Base-by-base conservation (phyloP, 202 grass and related monocot genomes). In the Setaria viridis region DNA sequence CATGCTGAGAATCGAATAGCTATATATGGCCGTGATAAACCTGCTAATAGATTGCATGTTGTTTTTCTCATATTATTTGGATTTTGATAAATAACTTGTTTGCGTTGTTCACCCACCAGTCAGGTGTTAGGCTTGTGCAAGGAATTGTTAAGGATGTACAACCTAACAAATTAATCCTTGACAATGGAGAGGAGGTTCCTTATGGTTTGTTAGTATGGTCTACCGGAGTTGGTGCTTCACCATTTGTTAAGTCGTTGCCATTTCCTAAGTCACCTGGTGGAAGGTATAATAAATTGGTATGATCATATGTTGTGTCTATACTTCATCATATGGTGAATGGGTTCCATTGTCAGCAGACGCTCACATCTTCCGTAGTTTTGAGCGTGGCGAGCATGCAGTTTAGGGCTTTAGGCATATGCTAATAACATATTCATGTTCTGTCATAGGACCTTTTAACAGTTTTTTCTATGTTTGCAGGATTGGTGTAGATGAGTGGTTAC, bases 151-250 rank as follows among this genome's bases (percentile, higher is more conserved):
- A 98, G 71, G 93, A 94, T 74, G 95, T 98, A 42, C 95, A 92
- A 14, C 70, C 88, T 41, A 85, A 91, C 74, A 95, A 95, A 85
- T 51, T 98, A 78, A 89, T 95, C 73, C 91, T 98, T 46, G 86
- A 86, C 88, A 90, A 92, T 68, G 96, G 95, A 80, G 90, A 93
- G 49, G 93, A 94, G 84, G 93, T 98, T 86, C 90, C 91, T 55
- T 98, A 88, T 82, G 95, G 95, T 67, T 92, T 98, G 72, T 91
- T 98, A 58, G 95, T 95, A 30, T 98, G 95, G 93, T 98, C 95
- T 70, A 98, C 95, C 20, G 95, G 93, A 66, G 95, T 98, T 84
- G 95, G 95, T 53, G 88, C 95, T 86, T 98, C 95, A 35, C 71
- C 78, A 48, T 95, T 98, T 5, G 87, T 98, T 42, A 85, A 82